Percentiles rank a stretch among this genome's conserved stretches.
phyloP scores from a whole-genome alignment of 2,329 filamentous ascomycete genomes.

The Penicillium sp. region DNA sequence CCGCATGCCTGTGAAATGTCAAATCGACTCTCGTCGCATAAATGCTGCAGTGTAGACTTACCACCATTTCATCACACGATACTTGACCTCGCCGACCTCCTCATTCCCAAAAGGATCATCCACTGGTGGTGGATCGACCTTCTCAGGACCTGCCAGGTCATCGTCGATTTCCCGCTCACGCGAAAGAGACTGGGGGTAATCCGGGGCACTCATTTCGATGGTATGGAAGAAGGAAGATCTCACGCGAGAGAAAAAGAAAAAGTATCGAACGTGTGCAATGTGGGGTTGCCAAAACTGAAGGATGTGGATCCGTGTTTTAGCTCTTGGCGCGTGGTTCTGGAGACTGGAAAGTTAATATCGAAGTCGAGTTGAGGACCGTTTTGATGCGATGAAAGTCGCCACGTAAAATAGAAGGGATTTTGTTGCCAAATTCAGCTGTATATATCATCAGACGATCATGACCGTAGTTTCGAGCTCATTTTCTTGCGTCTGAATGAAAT shows the following conservation, averaged over 20 bases:
- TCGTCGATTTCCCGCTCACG: slow-evolving; percentile 15
- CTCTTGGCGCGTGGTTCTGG: slow-evolving; percentile 17
- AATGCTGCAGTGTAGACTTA: slow-evolving; percentile 7
- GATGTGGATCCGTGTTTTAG: slow-evolving; percentile 16
- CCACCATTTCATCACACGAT: slow-evolving; percentile 46
- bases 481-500: too few species aligned
- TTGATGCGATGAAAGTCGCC: too few species aligned
- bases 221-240: background rate
- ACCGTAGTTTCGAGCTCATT: too few species aligned
- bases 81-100: slow-evolving; percentile 41
- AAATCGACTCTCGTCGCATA: background rate
- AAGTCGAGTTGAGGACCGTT: too few species aligned
- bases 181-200: slow-evolving; percentile 8
- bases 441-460: too few species aligned
- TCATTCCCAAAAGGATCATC: slow-evolving; percentile 37
- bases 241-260: slow-evolving; percentile 6
- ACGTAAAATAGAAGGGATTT: too few species aligned
- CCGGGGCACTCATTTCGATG: slow-evolving; percentile 12
- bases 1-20: slow-evolving; percentile 33
- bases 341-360: too few species aligned
- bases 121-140: slow-evolving; percentile 7
- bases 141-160: slow-evolving; percentile 16
- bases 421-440: too few species aligned
- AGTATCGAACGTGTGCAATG: slow-evolving; percentile 6
- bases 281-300: slow-evolving; percentile 13